Conservation (phyloP, 2,329 filamentous ascomycete species). For the Fusarium nelsonii region DNA sequence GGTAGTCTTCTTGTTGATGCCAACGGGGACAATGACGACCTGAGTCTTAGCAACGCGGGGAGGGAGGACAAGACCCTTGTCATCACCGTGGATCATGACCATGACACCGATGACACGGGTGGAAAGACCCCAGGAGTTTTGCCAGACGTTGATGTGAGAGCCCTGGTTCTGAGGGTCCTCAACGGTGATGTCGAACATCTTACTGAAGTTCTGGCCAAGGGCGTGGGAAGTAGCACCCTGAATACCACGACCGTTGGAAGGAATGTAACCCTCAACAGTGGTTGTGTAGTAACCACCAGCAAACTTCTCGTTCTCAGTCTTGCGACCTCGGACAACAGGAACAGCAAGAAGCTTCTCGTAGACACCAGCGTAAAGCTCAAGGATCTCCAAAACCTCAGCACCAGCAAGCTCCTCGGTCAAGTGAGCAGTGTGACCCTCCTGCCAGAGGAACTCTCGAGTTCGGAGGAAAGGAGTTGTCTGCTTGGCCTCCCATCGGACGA, state of each 20-base stretch:
- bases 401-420: slow-evolving; percentile 84
- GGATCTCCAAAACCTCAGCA: slow-evolving; percentile 89
- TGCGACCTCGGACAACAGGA: slow-evolving; percentile 90
- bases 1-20: slow-evolving; percentile 88
- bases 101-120: slow-evolving; percentile 98
- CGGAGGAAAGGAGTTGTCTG: slow-evolving; percentile 88
- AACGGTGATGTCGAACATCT: slow-evolving; percentile 98
- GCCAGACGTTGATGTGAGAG: slow-evolving; percentile 89
- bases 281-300: slow-evolving; percentile 97
- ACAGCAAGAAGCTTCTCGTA: slow-evolving; percentile 96
- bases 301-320: slow-evolving; percentile 99
- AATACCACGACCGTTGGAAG: slow-evolving; percentile 93
- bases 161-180: slow-evolving; percentile 90
- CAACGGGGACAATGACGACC: slow-evolving; percentile 89
- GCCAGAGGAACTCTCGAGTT: slow-evolving; percentile 96
- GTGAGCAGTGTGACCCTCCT: slow-evolving; percentile 94
- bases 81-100: slow-evolving; percentile 97
- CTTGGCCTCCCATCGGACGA: slow-evolving; percentile 96
- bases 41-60: slow-evolving; percentile 90
- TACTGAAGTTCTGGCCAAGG: slow-evolving; percentile 97
- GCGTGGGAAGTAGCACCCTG: slow-evolving; percentile 96
- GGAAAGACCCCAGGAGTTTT: slow-evolving; percentile 98
- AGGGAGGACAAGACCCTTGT: slow-evolving; percentile 94
- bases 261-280: slow-evolving; percentile 96
- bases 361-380: slow-evolving; percentile 91